Percentiles rank a stretch among this genome's conserved stretches.
phyloP scores from a whole-genome alignment of 108 stramenopile genomes.

The Stephanodiscus minutulus region DNA sequence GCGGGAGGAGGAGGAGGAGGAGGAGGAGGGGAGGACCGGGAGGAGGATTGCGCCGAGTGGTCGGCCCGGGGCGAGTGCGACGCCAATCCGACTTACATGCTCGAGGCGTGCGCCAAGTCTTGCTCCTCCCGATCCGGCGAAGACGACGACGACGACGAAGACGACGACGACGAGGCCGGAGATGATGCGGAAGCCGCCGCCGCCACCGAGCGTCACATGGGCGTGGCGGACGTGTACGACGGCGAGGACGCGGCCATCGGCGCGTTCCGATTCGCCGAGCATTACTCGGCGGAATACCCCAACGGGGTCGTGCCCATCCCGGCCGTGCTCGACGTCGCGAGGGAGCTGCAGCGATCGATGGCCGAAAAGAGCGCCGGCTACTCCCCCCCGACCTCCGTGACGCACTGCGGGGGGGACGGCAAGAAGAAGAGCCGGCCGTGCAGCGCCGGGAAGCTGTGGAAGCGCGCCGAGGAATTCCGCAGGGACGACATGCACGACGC shows the following conservation, averaged over 20 bases:
- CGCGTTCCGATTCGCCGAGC: constrained; percentile 60
- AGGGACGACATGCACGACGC: constrained; percentile 57
- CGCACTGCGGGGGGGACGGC: constrained; percentile 45
- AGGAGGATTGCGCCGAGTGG: constrained; percentile 36
- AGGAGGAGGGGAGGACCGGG: constrained; percentile 14
- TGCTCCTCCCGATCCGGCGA: constrained; percentile 11
- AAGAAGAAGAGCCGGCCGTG: constrained; percentile 37
- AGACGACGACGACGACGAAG: background rate
- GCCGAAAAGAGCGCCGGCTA: constrained; percentile 7
- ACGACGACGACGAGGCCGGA: background rate
- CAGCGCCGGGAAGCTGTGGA: constrained; percentile 62
- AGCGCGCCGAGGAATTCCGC: constrained; percentile 53
- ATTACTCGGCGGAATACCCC: constrained; percentile 31
- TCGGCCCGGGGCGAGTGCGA: constrained; percentile 50
- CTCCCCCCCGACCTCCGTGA: constrained; percentile 39
- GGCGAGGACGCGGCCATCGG: constrained; percentile 58
- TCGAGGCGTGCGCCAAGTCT: constrained; percentile 41
- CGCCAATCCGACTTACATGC: constrained; percentile 49
- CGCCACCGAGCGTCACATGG: background rate
- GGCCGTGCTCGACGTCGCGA: constrained; percentile 35
- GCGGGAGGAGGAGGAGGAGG: background rate
- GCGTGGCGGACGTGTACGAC: constrained; percentile 24
- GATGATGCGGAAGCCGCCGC: background rate
- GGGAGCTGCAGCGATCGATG: constrained; percentile 26
- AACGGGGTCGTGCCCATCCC: constrained; percentile 30